Conservation (phyloP, 1,284 basidiomycete species). For the Ceratobasidium sp. region DNA sequence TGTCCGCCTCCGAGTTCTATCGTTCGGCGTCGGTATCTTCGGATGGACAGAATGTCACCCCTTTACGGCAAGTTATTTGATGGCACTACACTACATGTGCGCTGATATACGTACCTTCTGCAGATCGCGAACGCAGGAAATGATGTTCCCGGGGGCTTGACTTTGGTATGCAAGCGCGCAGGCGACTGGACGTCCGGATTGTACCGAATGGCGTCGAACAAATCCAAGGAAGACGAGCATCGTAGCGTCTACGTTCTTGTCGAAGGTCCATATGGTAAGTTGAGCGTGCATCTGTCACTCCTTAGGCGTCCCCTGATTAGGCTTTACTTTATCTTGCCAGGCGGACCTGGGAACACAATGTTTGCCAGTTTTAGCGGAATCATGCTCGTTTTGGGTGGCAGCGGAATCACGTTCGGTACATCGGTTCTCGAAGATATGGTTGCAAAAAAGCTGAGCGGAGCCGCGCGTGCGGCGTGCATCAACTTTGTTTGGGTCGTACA, state of each 20-base stretch:
- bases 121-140: constrained; percentile 32
- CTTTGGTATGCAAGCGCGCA: constrained; percentile 42
- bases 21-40: constrained; percentile 29
- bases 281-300: neutral
- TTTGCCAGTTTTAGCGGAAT: constrained; percentile 42
- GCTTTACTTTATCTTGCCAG: constrained; percentile 16
- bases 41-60: constrained; percentile 32
- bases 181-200: constrained; percentile 43
- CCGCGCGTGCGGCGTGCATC: constrained; percentile 30
- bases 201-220: constrained; percentile 28
- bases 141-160: constrained; percentile 41
- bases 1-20: constrained; percentile 23
- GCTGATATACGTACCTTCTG: neutral
- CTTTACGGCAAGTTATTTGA: constrained; percentile 10
- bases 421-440: constrained; percentile 44
- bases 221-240: constrained; percentile 18
- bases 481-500: constrained; percentile 45
- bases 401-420: constrained; percentile 45
- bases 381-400: constrained; percentile 44
- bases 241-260: constrained; percentile 42
- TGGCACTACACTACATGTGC: neutral
- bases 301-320: neutral
- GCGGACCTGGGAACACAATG: constrained; percentile 43
- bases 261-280: constrained; percentile 45
- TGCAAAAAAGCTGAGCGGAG: constrained; percentile 28